phyloP scores from a whole-genome alignment of 31 red algal species.

The Porphyra umbilicalis region DNA sequence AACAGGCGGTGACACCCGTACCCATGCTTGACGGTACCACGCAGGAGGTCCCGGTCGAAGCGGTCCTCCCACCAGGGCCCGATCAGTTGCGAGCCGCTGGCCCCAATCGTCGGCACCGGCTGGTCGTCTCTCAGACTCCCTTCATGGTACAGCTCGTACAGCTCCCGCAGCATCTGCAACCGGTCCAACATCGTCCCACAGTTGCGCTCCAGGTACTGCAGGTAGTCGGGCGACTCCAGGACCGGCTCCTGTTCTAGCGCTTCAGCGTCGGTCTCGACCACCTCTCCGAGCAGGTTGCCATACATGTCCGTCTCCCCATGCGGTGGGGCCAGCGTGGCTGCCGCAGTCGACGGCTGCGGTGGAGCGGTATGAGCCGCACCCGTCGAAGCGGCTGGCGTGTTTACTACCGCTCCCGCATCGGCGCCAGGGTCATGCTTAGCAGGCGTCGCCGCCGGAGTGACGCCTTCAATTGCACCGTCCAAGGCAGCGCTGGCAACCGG shows the following conservation, averaged over 20 bases:
- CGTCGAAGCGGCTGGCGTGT: neutral
- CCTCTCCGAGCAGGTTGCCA: neutral
- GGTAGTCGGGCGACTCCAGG: neutral
- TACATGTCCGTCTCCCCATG: neutral
- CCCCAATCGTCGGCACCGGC: constrained; percentile 10
- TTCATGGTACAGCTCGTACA: constrained; percentile 4
- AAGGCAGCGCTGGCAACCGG: too few species aligned
- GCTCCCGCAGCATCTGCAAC: constrained; percentile 21
- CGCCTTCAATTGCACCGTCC: too few species aligned
- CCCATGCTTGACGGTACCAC: constrained; percentile 28
- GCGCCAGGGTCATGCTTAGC: neutral
- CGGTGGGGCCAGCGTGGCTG: too few species aligned
- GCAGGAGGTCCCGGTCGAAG: constrained; percentile 45
- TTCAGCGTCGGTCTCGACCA: neutral
- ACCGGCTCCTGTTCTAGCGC: neutral
- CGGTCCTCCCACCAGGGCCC: constrained; percentile 28
- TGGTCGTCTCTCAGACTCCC: constrained; percentile 16
- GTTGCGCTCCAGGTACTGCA: constrained; percentile 4
- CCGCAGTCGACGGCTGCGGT: neutral
- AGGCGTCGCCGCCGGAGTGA: neutral
- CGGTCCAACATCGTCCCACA: constrained; percentile 11
- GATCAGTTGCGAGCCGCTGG: constrained; percentile 21
- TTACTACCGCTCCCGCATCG: too few species aligned
- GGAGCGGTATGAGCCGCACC: neutral
- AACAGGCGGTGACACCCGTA: constrained; percentile 26